Percentiles rank a stretch among this genome's conserved stretches.
These are phyloP conservation scores for Neopestalotiopsis sp. DNA, from an alignment of 2,329 filamentous ascomycete species.

Conservation along the genomic window DNA sequence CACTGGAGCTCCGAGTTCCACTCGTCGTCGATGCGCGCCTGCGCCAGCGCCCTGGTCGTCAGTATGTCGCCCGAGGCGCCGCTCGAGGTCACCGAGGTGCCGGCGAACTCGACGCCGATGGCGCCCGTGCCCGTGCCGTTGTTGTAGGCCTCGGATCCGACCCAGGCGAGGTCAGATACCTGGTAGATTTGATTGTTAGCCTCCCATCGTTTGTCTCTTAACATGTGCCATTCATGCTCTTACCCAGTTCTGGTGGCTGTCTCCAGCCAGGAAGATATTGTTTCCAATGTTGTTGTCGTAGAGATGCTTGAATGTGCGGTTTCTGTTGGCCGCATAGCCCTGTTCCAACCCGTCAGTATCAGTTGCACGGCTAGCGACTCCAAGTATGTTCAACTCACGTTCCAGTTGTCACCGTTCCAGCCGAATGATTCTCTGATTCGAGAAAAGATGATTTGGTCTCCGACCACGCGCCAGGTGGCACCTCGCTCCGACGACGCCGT, in stretches of 20 bases:
- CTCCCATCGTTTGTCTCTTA: too few species aligned
- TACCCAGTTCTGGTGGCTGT: slow-evolving; percentile 72
- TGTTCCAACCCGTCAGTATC: slow-evolving; percentile 36
- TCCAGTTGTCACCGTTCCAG: slow-evolving; percentile 8
- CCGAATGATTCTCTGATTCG: slow-evolving; percentile 14
- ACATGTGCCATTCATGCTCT: neutral
- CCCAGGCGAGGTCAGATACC: slow-evolving; percentile 61
- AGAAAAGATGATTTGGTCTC: slow-evolving; percentile 74
- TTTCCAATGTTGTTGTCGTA: slow-evolving; percentile 73
- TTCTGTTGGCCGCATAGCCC: slow-evolving; percentile 73
- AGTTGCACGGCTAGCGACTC: neutral
- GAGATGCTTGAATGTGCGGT: slow-evolving; percentile 71
- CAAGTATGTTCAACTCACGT: neutral
- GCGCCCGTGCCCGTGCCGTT: slow-evolving; percentile 57
- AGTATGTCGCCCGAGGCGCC: slow-evolving; percentile 7
- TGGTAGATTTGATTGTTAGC: slow-evolving; percentile 20
- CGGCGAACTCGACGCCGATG: slow-evolving; percentile 69
- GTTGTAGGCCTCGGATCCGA: slow-evolving; percentile 59
- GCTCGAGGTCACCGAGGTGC: slow-evolving; percentile 62
- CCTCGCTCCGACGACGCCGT: slow-evolving; percentile 65
- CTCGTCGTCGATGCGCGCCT: slow-evolving; percentile 15
- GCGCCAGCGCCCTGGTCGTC: neutral
- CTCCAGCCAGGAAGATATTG: slow-evolving; percentile 75
- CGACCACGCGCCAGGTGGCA: slow-evolving; percentile 73
- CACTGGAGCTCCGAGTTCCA: slow-evolving; percentile 17